Evolutionary conservation across 2,329 filamentous ascomycete species (phyloP).

Genomic region (Diaporthe sp.): DNA sequence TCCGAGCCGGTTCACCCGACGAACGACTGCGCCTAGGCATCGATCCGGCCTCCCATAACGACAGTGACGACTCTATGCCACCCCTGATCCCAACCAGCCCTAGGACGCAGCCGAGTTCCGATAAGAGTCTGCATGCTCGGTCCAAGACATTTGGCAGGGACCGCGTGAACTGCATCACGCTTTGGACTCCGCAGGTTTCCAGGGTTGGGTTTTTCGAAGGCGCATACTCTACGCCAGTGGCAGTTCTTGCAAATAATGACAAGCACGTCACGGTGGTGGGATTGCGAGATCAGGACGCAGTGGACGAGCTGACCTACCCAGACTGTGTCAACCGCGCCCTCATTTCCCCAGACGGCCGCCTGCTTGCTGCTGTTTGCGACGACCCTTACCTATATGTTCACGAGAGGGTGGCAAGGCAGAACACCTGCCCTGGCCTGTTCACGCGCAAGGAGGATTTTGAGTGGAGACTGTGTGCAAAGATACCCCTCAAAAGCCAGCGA

Average conservation of each 20-base stretch:
- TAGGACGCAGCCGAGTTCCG: slow-evolving; percentile 47
- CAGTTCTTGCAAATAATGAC: slow-evolving; percentile 90
- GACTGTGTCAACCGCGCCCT: slow-evolving; percentile 94
- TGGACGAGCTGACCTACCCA: slow-evolving; percentile 81
- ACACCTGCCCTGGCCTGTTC: slow-evolving; percentile 46
- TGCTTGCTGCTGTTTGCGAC: slow-evolving; percentile 89
- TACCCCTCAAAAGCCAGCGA: slow-evolving; percentile 71
- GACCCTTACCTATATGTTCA: slow-evolving; percentile 90
- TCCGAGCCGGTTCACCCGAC: slow-evolving; percentile 25
- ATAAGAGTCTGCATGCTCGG: slow-evolving; percentile 63
- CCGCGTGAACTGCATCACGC: slow-evolving; percentile 76
- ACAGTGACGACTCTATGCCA: slow-evolving; percentile 49
- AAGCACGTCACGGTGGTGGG: slow-evolving; percentile 88
- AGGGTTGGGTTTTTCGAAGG: slow-evolving; percentile 48
- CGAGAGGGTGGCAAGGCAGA: slow-evolving; percentile 61
- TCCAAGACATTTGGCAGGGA: slow-evolving; percentile 70
- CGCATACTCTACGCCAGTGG: slow-evolving; percentile 70
- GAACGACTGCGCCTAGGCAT: slow-evolving; percentile 37
- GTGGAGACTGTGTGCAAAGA: slow-evolving; percentile 66
- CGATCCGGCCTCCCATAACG: slow-evolving; percentile 42
- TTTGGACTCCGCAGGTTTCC: slow-evolving; percentile 68
- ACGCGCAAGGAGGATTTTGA: slow-evolving; percentile 53
- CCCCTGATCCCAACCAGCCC: slow-evolving; percentile 45
- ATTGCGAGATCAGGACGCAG: slow-evolving; percentile 73
- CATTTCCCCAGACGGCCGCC: slow-evolving; percentile 88